Evolutionary conservation across 140 eudicot species (phyloP), one percentile per base, ranked within the genome.

Genomic region (Ambrosia hybrid): DNA sequence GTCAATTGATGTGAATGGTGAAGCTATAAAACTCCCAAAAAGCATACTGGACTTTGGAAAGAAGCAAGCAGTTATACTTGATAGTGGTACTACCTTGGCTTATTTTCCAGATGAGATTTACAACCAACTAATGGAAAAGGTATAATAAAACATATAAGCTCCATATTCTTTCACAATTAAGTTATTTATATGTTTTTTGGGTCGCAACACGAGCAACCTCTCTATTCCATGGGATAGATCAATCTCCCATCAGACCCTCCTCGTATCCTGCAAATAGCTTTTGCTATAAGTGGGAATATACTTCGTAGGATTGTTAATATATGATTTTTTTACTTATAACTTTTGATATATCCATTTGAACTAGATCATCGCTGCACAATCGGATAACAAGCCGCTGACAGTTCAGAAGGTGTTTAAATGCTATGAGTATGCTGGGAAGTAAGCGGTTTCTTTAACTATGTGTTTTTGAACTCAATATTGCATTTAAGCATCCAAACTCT

Each of bases 1-100:
- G 85, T 73, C 84, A 38, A 56, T 89, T 39, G 85, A 89, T 68
- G 91, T 89, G 46, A 88, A 78, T 73, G 89, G 85, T 74, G 81
- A 83, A 49, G 57, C 53, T 79, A 48, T 89, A 46, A 61, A 86
- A 74, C 81, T 82, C 78, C 82, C 87, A 51, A 48, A 81, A 34
- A 75, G 67, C 77, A 26, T 80, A 21, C 81, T 76, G 43, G 82
- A 77, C 68, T 12, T 74, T 34, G 83, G 58, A 21, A 30, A 74
- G 13, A 70, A 64, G 26, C 66, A 77, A 59, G 81, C 75, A 60
- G 80, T 85, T 13, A 79, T 89, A 21, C 77, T 89, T 48, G 96
- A 89, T 67, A 89, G 96, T 69, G 96, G 96, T 26, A 83, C 96
- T 15, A 89, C 96, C 63, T 78, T 89, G 83, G 89, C 89, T 15